Evolutionary conservation across 768 basidiomycete genomes (phyloP).

Genomic region (Floccularia luteovirens): DNA sequence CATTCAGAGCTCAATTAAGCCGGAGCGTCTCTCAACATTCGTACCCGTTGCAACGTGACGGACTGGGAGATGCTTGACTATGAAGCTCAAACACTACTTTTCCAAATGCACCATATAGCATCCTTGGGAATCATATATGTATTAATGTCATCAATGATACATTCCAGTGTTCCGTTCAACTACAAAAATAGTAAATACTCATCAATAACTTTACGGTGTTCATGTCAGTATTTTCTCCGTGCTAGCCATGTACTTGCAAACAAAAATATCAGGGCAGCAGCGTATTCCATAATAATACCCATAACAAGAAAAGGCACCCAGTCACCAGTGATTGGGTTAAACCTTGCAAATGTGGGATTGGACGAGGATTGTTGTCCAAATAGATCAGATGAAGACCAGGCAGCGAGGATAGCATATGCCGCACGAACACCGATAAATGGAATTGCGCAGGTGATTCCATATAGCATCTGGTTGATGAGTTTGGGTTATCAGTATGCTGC

Average conservation of each 20-base stretch:
- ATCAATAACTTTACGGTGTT: background rate
- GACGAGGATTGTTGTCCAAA: slow-evolving; percentile 27
- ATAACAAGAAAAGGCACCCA: slow-evolving; percentile 55
- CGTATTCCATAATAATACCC: slow-evolving; percentile 54
- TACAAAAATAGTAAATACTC: too few species aligned
- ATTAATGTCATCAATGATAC: background rate
- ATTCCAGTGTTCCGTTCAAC: background rate
- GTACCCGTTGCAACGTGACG: slow-evolving; percentile 27
- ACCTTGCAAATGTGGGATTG: slow-evolving; percentile 39
- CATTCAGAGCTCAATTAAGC: slow-evolving; percentile 65
- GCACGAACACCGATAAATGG: slow-evolving; percentile 54
- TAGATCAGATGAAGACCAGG: slow-evolving; percentile 45
- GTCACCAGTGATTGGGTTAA: slow-evolving; percentile 48
- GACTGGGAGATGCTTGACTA: slow-evolving; percentile 67
- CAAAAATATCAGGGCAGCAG: slow-evolving; percentile 39
- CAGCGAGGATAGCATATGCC: slow-evolving; percentile 50
- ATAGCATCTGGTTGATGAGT: slow-evolving; percentile 37
- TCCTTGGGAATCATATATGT: background rate
- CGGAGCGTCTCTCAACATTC: slow-evolving; percentile 53
- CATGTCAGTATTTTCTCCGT: slow-evolving; percentile 15
- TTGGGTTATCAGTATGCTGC: slow-evolving; percentile 1
- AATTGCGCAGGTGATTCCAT: slow-evolving; percentile 43
- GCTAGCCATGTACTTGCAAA: slow-evolving; percentile 36
- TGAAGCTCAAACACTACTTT: slow-evolving; percentile 49
- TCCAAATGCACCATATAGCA: background rate